Base-by-base conservation (phyloP, 345 rosid species). In the Linum tenue region DNA sequence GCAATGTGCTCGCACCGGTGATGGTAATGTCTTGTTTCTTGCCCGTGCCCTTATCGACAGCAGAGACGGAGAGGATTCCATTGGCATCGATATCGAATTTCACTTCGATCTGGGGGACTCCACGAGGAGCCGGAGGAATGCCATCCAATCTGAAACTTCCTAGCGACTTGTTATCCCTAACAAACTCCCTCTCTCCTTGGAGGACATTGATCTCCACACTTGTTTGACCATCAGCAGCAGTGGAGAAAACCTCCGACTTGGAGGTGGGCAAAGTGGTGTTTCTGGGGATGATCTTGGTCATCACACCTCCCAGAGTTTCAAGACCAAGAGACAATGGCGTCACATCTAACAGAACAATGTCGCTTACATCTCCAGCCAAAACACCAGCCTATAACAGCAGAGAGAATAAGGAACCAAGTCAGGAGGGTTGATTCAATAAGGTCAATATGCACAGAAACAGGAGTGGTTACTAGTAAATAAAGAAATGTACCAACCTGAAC, bases 141-240 rank as follows among this genome's bases (percentile, higher is more conserved):
- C 92, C 91, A 76, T 85, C 85, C 1, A 85, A 75, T 48, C 85
- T 85, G 84, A 85, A 89, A 64, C 88, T 85, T 35, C 91, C 90
- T 56, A 94, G 80, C 62, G 99, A 94, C 61, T 88, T 94, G 81
- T 94, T 90, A 68, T 94, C 99, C 74, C 95, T 70, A 15, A 94
- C 99, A 70, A 94, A 94, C 77, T 94, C 99, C 72, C 99, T 81
- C 73, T 94, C 99, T 8, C 99, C 99, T 71, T 94, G 99, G 39
- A 94, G 84, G 58, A 94, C 99, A 63, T 94, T 94, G 39, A 94
- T 94, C 76, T 94, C 99, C 2, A 94, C 99, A 65, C 99, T 94
- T 16, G 99, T 94, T 76, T 94, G 99, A 39, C 99, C 99, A 68
- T 94, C 99, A 3, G 97, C 99, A 64, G 99, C 97, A 3, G 99